phyloP scores from a whole-genome alignment of 2,329 filamentous ascomycete species.

The Trematosphaeria pertusa region DNA sequence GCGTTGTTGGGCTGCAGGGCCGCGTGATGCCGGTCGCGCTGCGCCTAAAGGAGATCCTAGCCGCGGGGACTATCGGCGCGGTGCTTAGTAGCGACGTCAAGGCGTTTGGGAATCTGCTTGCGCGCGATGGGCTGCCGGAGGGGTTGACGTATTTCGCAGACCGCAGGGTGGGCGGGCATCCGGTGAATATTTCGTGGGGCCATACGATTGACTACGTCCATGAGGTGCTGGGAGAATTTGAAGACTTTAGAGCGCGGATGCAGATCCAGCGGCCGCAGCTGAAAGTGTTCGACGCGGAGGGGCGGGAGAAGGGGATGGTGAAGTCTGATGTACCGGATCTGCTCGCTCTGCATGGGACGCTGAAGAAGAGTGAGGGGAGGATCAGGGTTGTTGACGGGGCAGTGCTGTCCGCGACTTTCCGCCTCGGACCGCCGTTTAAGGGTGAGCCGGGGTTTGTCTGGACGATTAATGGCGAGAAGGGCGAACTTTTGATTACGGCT shows the following conservation, averaged over 20 bases:
- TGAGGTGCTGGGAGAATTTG: conserved; percentile 25
- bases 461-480: conserved; percentile 25
- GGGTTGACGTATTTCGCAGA: conserved; percentile 24
- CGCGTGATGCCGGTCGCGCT: conserved; percentile 45
- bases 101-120: conserved; percentile 14
- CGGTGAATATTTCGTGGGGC: conserved; percentile 26
- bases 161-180: conserved; percentile 22
- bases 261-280: conserved; percentile 27
- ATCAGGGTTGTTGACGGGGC: conserved; percentile 15
- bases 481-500: conserved; percentile 18
- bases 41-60: conserved; percentile 51
- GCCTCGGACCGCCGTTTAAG: conserved; percentile 23
- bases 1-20: conserved; percentile 55
- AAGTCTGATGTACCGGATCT: conserved; percentile 56
- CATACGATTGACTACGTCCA: conserved; percentile 30
- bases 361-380: conserved; percentile 4
- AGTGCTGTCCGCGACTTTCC: conserved; percentile 16
- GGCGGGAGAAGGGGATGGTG: conserved; percentile 4
- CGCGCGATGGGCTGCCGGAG: conserved; percentile 19
- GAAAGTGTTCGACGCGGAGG: conserved; percentile 11
- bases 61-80: conserved; percentile 49
- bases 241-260: conserved; percentile 12
- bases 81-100: conserved; percentile 41
- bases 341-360: conserved; percentile 47
- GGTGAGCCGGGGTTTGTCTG: conserved; percentile 18